Evolutionary conservation across 768 basidiomycete species (phyloP).

Genomic region (Phanerochaete sordida): DNA sequence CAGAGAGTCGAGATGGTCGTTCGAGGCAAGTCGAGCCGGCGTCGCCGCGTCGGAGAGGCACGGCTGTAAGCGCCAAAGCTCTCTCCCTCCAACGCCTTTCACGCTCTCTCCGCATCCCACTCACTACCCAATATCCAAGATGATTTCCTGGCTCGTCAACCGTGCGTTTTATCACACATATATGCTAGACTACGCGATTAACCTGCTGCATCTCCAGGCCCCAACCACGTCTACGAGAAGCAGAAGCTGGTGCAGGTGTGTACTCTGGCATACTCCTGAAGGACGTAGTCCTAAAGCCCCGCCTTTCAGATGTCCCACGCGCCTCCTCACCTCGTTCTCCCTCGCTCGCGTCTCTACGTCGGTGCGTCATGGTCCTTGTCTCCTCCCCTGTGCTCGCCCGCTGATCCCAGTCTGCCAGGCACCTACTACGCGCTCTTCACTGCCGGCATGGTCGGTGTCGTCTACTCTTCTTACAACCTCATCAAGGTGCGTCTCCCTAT

Average conservation of each 20-base stretch:
- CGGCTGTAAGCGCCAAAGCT: constrained; percentile 34
- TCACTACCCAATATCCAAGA: constrained; percentile 29
- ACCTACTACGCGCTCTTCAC: constrained; percentile 51
- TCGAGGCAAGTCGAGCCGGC: constrained; percentile 35
- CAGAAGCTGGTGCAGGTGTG: constrained; percentile 67
- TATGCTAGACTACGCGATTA: not conserved
- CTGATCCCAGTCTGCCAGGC: constrained; percentile 34
- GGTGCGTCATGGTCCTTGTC: constrained; percentile 38
- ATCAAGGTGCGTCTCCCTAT: constrained; percentile 27
- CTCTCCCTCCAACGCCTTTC: constrained; percentile 26
- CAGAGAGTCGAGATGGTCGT: constrained; percentile 24
- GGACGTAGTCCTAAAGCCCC: not conserved
- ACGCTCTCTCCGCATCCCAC: not conserved
- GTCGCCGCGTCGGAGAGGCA: constrained; percentile 15
- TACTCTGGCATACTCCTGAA: not conserved
- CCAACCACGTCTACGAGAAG: constrained; percentile 61
- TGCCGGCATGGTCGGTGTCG: constrained; percentile 50
- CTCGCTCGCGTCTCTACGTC: constrained; percentile 61
- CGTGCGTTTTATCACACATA: constrained; percentile 38
- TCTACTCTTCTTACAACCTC: constrained; percentile 47
- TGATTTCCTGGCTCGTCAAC: constrained; percentile 64
- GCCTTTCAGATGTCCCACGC: constrained; percentile 35
- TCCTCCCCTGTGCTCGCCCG: not conserved
- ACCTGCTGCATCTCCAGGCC: constrained; percentile 37
- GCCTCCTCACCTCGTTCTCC: constrained; percentile 57